Evolutionary conservation across 2,329 filamentous ascomycete genomes (phyloP).

Genomic region (Talaromyces sp.): DNA sequence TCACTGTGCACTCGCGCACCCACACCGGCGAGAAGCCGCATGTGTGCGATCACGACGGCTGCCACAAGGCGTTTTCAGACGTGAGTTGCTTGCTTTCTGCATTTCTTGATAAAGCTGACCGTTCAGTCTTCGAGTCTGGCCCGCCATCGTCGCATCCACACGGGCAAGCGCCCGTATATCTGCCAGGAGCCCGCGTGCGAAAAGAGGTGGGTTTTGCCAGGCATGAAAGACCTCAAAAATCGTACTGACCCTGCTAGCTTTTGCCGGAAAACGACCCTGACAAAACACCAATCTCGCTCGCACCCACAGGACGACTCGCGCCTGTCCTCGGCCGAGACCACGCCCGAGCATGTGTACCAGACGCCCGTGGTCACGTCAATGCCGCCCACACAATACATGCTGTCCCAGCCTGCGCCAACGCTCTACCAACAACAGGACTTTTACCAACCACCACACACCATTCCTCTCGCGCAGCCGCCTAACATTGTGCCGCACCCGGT

Average conservation of each 20-base stretch:
- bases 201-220: conserved; percentile 24
- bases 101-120: neutral
- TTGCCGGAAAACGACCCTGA: conserved; percentile 38
- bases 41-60: conserved; percentile 38
- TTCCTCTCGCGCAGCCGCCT: conserved; percentile 27
- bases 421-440: conserved; percentile 33
- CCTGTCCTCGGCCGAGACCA: conserved; percentile 31
- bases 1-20: conserved; percentile 43
- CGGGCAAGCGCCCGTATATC: conserved; percentile 36
- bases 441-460: conserved; percentile 25
- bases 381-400: conserved; percentile 30
- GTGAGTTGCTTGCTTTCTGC: conserved; percentile 21
- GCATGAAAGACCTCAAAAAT: too few species aligned
- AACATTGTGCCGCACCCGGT: conserved; percentile 24
- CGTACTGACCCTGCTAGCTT: conserved; percentile 21
- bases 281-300: conserved; percentile 37
- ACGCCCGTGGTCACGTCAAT: conserved; percentile 24
- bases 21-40: conserved; percentile 43
- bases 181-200: conserved; percentile 37
- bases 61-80: conserved; percentile 41
- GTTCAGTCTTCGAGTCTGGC: conserved; percentile 35
- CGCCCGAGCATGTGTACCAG: conserved; percentile 30
- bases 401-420: conserved; percentile 26
- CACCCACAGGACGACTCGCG: conserved; percentile 31
- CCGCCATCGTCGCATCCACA: conserved; percentile 36